Conservation (phyloP, 2,329 filamentous ascomycete species). For the Colletotrichum ledebouriae region DNA sequence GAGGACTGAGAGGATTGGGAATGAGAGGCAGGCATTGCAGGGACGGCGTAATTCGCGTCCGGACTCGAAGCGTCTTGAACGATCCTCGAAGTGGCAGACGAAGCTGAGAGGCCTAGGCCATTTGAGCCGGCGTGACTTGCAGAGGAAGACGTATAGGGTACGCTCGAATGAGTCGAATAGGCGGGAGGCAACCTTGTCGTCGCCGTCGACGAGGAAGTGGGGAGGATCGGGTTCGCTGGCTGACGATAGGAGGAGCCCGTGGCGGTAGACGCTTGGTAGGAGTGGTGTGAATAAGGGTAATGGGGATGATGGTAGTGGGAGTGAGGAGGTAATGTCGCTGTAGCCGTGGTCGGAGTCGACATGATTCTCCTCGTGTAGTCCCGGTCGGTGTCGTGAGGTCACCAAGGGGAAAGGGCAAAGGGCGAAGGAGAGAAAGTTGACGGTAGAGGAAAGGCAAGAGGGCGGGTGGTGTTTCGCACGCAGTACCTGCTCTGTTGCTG, state of each 20-base stretch:
- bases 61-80: slow-evolving; percentile 48
- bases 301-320: slow-evolving; percentile 74
- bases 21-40: slow-evolving; percentile 53
- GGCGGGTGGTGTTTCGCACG: slow-evolving; percentile 40
- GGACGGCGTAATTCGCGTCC: slow-evolving; percentile 49
- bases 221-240: slow-evolving; percentile 52
- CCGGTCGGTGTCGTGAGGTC: slow-evolving; percentile 41
- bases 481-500: slow-evolving; percentile 35
- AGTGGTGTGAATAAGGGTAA: slow-evolving; percentile 70
- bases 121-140: slow-evolving; percentile 50
- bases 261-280: slow-evolving; percentile 60
- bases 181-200: slow-evolving; percentile 52
- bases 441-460: slow-evolving; percentile 28
- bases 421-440: slow-evolving; percentile 39
- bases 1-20: slow-evolving; percentile 44
- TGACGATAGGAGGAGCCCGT: slow-evolving; percentile 51
- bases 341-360: slow-evolving; percentile 78
- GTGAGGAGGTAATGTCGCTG: slow-evolving; percentile 53
- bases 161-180: slow-evolving; percentile 49
- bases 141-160: slow-evolving; percentile 44
- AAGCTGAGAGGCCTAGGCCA: slow-evolving; percentile 53
- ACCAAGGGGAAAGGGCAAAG: slow-evolving; percentile 26
- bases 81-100: slow-evolving; percentile 49
- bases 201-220: slow-evolving; percentile 56
- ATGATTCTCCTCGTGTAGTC: slow-evolving; percentile 60